Base-by-base conservation (phyloP, 306 rosid species). In the Acmispon strigosus region DNA sequence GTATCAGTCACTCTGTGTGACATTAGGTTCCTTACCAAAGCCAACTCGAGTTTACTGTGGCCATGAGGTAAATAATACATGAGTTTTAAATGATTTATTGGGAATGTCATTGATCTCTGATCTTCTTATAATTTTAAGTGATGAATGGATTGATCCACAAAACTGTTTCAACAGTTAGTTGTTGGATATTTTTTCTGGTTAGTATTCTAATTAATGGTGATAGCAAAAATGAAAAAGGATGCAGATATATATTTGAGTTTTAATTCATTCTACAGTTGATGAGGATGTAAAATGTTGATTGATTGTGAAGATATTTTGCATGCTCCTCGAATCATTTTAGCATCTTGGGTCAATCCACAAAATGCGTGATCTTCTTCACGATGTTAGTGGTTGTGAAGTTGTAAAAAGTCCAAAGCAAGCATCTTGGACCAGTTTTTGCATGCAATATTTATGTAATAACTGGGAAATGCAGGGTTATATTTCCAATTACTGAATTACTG, bases 11-110 rank as follows among this genome's bases (percentile, higher is more conserved):
- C 86, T 92, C 14, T 85, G 80, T 54, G 84, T 83, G 56, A 90
- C 96, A 34, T 73, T 92, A 57, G 86, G 78, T 75, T 92, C 98
- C 69, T 80, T 90, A 86, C 96, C 96, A 45, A 86, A 85, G 83
- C 85, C 95, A 66, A 88, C 98, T 51, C 83, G 24, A 61, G 93
- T 92, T 36, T 92, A 85, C 59, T 92, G 98, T 76, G 96, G 98
- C 70, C 98, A 92, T 37, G 98, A 92, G 96, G 98, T 92, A 84
- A 81, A 44, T 11, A n/a, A 53, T 43, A 62, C 56, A 20, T 14
- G 68, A 58, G 6, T 39, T 8, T 66, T 52, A 8, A 57, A 66
- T 42, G 1, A 20, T 3, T 15, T 14, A 36, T 37, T 14, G 17
- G 58, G 56, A 77, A 41, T 52, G 52, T 32, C 17, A 16, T 69